Evolutionary conservation across 2,329 filamentous ascomycete genomes (phyloP), one percentile per base, ranked within the genome.

Genomic region (Paramyrothecium roridum): DNA sequence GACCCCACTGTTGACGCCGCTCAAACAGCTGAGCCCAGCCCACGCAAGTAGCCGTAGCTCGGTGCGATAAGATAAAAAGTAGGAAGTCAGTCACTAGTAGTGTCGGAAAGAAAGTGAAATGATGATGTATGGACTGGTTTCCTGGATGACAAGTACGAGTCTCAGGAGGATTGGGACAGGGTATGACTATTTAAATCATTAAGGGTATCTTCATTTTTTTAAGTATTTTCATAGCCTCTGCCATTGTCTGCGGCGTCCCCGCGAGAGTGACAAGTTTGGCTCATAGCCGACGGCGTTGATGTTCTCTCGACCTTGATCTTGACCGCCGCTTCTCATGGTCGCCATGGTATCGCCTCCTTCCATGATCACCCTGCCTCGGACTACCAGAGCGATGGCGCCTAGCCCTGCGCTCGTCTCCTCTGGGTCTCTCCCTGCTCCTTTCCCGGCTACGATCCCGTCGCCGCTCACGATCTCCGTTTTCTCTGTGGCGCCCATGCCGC

Each of bases 401-500:
- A 17, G 16, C n/a, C n/a, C 49, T 47, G 22, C 56, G 51, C 8
- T 56, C 63, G 17, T 59, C 59, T 2, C 61, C 59, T 40, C 54
- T 58, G n/a, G 59, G 56, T 16, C 57, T 59, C 4, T 51, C 54
- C 13, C 58, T 55, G n/a, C 62, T 62, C 16, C 58, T 60, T 17
- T 72, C 68, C 13, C 69, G 65, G 55, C 68, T 69, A 47, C 63
- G 65, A 50, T 71, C 69, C 51, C 71, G 62, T 54, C 65, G 62
- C 17, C 65, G 65, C 8, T 22, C 20, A 30, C 49, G 49, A 19
- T 51, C 49, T 30, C 30, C 33, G n/a, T 51, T 26, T 3, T 51
- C 49, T n/a, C 66, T 68, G 7, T 70, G 65, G 19, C 69, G 65
- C 22, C 66, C 63, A 40, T 69, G 64, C 8, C 67, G 66, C 16